Base-by-base conservation (phyloP, 208 protist species). In the Herpetomonas muscarum region DNA sequence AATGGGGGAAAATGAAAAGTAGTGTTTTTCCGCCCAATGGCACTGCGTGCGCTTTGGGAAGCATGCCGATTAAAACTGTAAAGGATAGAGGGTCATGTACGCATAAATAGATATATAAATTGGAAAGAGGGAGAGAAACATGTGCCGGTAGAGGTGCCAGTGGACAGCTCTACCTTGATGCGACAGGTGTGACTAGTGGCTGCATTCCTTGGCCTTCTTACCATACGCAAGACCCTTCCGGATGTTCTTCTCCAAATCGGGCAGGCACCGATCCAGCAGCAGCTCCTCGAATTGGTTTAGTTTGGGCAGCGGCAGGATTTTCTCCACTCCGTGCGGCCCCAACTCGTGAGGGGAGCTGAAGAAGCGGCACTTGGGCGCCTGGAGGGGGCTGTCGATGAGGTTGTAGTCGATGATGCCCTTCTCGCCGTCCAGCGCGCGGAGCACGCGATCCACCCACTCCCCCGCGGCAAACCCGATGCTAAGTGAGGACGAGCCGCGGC, bases 381-480 rank as follows among this genome's bases (percentile, higher is more conserved):
- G 24, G 52, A 84, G 77, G 57, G 88, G 81, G 12, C 83, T 94
- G 73, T 94, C 88, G 3, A 92, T 85, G 64, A 86, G 91, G 17
- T 82, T 67, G 66, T 79, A 95, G 31, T 93, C 81, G 32, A 81
- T 26, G 13, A 85, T 85, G 39, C 76, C 75, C 41, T 55, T 62
- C 36, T 71, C 64, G 37, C 88, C 88, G 50, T 64, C 81, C 51
- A 95, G 52, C 26, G 59, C 88, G 55, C 83, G 60, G 32, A 90
- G 81, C 37, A 90, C 79, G 55, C 71, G 72, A 53, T 92, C 67
- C 47, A 73, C 61, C 44, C 92, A 96, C 46, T 83, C 81, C 30
- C 81, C 74, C 32, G 77, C 87, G 17, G 97, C 97, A 59, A 91
- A 87, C 4, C 96, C 97, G 96, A 98, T 98, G 53, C 95, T 98